Percentiles rank a stretch among this genome's conserved stretches.
Evolutionary conservation across 1,139 yeast species (phyloP).

Genomic region (Kodamaea arcana): DNA sequence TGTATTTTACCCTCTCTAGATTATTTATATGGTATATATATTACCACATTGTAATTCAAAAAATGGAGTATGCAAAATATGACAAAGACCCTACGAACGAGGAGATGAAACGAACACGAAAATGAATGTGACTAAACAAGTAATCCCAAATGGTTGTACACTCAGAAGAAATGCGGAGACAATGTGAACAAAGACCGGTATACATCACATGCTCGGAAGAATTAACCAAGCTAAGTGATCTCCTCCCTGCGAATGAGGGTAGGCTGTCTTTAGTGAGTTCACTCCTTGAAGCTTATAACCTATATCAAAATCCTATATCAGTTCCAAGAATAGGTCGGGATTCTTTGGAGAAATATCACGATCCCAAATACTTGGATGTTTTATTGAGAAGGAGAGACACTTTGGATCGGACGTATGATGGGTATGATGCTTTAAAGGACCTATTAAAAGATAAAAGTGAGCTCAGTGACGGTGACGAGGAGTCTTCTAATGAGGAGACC

Average conservation of each 20-base stretch:
- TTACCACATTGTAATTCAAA: too few species aligned
- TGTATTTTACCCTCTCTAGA: too few species aligned
- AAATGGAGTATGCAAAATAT: too few species aligned
- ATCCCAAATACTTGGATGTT: conserved; percentile 28
- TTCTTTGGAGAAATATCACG: conserved; percentile 39
- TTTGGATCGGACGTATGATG: conserved; percentile 2
- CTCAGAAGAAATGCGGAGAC: neutral
- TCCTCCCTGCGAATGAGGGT: conserved; percentile 50
- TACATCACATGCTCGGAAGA: conserved; percentile 19
- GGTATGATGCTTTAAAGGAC: neutral
- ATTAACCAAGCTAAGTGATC: conserved; percentile 30
- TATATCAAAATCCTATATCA: conserved; percentile 22
- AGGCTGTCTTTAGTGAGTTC: conserved; percentile 45
- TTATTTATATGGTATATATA: too few species aligned
- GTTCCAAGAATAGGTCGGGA: conserved; percentile 19
- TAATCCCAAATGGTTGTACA: neutral
- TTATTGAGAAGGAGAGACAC: conserved; percentile 22
- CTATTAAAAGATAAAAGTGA: neutral
- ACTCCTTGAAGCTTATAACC: conserved; percentile 39
- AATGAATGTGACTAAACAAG: neutral
- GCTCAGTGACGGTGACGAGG: neutral
- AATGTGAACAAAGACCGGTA: conserved; percentile 8
- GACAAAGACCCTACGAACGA: too few species aligned
- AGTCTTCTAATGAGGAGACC: conserved; percentile 5
- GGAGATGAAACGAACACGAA: neutral